Evolutionary conservation across 1,284 basidiomycete genomes (phyloP), one percentile per base, ranked within the genome.

Genomic region (Pseudozyma thailandica): DNA sequence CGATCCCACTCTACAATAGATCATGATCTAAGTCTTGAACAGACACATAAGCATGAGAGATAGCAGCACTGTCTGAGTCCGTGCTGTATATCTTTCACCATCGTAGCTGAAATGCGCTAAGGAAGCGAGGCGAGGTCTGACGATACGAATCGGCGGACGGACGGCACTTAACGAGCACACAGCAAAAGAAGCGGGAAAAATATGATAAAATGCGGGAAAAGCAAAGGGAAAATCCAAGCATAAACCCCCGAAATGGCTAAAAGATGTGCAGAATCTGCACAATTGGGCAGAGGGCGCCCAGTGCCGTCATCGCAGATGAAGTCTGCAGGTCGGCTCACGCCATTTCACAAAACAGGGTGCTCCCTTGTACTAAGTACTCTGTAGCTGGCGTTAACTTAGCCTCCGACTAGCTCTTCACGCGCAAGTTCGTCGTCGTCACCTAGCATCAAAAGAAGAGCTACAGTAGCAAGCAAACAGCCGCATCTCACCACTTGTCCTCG

Each of bases 271-370:
- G n/a, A n/a, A n/a, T n/a, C n/a, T n/a, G n/a, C 39, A 33, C 35
- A 55, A 4, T 35, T 42, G 55, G 55, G 62, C 51, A 66, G 52
- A 55, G 52, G 39, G 52, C 25, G 63, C 53, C 41, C 48, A 42
- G 63, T 66, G 57, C 48, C 57, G 63, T 66, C 63, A 66, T 59
- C 57, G 52, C n/a, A 52, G 50, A 44, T 42, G 39, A 44, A 54
- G 41, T 31, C 20, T 54, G 56, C 62, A 59, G 38, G 35, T 52
- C 49, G 45, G 58, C 42, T 35, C 33, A 12, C 33, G 6, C 15
- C 33, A 9, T 35, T 9, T 7, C 15, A 35, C 33, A 35, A 35
- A 35, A 35, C 33, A 35, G 33, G 33, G 33, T 35, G 15, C 33
- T 8, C 30, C 15, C 30, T 31, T n/a, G 5, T 16, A 35, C 33